Base-by-base conservation (phyloP, 768 basidiomycete genomes). In the Ramaria sp. region DNA sequence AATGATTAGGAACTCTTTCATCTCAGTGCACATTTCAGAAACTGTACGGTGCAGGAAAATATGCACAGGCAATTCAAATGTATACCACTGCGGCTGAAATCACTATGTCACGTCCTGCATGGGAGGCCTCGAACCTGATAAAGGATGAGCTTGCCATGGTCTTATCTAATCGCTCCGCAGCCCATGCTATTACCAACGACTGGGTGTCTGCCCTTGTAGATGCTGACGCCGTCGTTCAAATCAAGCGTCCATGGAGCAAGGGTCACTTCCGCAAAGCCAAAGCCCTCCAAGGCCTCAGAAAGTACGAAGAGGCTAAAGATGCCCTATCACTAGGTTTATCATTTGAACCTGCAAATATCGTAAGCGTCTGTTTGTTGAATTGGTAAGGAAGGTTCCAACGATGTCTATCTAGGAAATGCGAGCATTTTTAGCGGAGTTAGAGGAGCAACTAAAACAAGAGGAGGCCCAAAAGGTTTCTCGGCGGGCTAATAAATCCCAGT, bases 231-330 rank as follows among this genome's bases (percentile, higher is more conserved):
- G 92, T 97, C 63, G 84, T 96, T 39, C 69, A 78, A 59, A 70
- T 96, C 50, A 87, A 91, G 63, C 75, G 83, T 54, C 82, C 81
- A 43, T 98, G 95, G 94, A 80, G 87, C 62, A 99, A 98, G 64
- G 96, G 93, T 0, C 89, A 97, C 67, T 96, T 96, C 74, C 77
- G 96, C 56, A 93, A 88, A 64, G 88, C 90, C 1, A 91, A 90
- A 65, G 91, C 95, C 0, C 71, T 99, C 41, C 71, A 88, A 1
- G 90, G 78, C 20, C 73, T 99, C 48, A 76, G 74, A 3, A 69
- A 73, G 43, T 68, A 79, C 53, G 69, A 81, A 41, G 93, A 95
- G 41, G 93, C 93, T 8, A 78, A 79, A 59, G 87, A 91, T 44
- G 83, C 93, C 1, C 70, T 95, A 56, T 75, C 79, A 59, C 74